Percentiles rank a stretch among this genome's conserved stretches.
Evolutionary conservation across 2,329 filamentous ascomycete genomes (phyloP).

Genomic region (Blastomyces gilchristii): DNA sequence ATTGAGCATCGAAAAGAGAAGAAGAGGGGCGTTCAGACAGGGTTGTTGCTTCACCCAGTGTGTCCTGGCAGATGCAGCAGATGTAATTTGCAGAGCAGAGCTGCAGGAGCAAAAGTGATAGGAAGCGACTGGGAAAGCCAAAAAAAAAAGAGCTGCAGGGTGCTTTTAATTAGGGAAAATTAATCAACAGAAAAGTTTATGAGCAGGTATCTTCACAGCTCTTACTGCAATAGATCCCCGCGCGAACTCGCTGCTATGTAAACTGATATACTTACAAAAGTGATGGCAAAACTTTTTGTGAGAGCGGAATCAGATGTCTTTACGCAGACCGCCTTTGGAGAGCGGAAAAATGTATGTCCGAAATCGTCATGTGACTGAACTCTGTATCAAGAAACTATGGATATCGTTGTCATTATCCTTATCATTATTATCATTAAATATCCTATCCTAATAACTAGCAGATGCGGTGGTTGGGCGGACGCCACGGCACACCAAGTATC

Average conservation of each 20-base stretch:
- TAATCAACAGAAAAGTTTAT: not conserved
- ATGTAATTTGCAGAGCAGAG: not conserved
- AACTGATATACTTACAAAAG: not conserved
- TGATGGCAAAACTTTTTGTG: conserved; percentile 8
- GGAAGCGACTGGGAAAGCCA: not conserved
- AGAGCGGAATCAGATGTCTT: conserved; percentile 6
- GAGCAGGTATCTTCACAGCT: not conserved
- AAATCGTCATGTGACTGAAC: not conserved
- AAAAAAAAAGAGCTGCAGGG: not conserved
- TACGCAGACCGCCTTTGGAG: conserved; percentile 4
- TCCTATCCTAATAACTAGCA: conserved; percentile 40
- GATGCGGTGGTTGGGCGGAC: conserved; percentile 64
- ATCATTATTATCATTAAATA: not conserved
- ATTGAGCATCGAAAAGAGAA: not conserved
- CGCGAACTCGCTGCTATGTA: not conserved
- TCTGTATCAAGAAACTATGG: not conserved
- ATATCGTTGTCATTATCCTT: not conserved
- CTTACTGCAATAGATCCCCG: not conserved
- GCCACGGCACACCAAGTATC: conserved; percentile 72
- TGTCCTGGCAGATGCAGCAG: not conserved
- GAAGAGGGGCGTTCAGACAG: not conserved
- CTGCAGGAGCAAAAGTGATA: not conserved
- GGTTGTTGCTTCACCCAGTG: not conserved
- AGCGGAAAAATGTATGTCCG: not conserved
- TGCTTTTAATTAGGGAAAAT: not conserved